These are phyloP conservation scores for Cryptococcus sp. DNA, from an alignment of 1,284 basidiomycete species.

Conservation along the genomic window DNA sequence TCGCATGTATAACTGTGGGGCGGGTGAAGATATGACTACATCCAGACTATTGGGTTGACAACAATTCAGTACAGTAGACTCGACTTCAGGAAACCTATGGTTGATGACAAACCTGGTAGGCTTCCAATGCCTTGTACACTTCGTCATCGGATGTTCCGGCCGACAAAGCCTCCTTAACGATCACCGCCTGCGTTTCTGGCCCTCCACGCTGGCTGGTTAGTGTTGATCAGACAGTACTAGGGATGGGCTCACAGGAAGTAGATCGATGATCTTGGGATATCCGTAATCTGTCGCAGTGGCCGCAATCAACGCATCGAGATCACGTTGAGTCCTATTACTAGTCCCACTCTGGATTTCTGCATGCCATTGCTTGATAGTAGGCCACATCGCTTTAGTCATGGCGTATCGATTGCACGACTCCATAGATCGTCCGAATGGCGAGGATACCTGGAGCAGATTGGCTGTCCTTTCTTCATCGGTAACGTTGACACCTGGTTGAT, in stretches of 20 bases:
- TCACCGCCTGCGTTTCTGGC: background rate
- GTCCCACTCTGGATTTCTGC: background rate
- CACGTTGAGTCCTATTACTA: background rate
- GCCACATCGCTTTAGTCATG: slow-evolving; percentile 8
- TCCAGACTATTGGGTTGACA: no score
- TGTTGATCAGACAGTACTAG: background rate
- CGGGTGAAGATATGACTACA: no score
- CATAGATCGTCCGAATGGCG: slow-evolving; percentile 7
- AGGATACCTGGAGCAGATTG: slow-evolving; percentile 9
- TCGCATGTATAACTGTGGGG: no score
- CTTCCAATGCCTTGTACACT: background rate
- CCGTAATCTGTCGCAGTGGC: slow-evolving; percentile 2
- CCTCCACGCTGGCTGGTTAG: background rate
- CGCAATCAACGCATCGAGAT: slow-evolving; percentile 3
- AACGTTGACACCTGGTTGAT: slow-evolving; percentile 10
- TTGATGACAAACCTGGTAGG: background rate
- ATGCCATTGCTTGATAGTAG: slow-evolving; percentile 1
- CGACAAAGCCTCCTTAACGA: background rate
- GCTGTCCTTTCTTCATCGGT: slow-evolving; percentile 3
- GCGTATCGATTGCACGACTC: slow-evolving; percentile 3
- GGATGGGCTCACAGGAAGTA: background rate
- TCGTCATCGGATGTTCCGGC: background rate
- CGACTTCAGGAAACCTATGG: no score
- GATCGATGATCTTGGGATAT: slow-evolving; percentile 2
- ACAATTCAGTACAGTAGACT: no score